Conservation (phyloP, 2,329 filamentous ascomycete species). For the Beauveria pseudobassiana region DNA sequence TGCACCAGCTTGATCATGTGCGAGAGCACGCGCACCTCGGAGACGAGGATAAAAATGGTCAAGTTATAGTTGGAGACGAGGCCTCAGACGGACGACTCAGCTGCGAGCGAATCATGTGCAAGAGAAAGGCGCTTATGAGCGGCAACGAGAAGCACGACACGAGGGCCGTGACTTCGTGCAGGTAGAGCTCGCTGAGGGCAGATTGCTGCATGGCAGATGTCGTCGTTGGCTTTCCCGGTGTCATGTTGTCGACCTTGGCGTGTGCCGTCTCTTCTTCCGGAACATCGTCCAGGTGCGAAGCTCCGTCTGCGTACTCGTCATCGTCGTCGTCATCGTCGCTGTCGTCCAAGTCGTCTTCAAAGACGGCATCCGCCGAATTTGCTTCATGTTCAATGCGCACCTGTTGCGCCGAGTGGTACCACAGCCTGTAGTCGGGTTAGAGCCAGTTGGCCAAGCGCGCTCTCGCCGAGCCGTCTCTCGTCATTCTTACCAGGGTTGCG, state of each 20-base stretch:
- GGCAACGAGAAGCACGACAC: constrained; percentile 74
- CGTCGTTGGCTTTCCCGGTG: constrained; percentile 15
- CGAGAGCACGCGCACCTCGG: constrained; percentile 75
- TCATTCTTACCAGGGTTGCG: constrained; percentile 68
- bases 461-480: too few species aligned
- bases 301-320: constrained; percentile 15
- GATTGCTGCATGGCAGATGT: constrained; percentile 22
- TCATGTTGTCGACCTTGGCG: constrained; percentile 13
- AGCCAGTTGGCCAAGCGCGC: background rate
- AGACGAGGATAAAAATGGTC: constrained; percentile 79
- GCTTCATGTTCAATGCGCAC: constrained; percentile 49
- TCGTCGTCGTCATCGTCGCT: constrained; percentile 14
- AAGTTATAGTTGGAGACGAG: constrained; percentile 90
- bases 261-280: constrained; percentile 32
- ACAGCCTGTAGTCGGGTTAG: constrained; percentile 42
- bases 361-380: constrained; percentile 28
- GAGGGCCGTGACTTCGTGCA: constrained; percentile 69
- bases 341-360: constrained; percentile 30
- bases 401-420: constrained; percentile 66
- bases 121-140: constrained; percentile 68
- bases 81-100: constrained; percentile 75
- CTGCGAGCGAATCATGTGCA: constrained; percentile 74
- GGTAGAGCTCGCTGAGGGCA: constrained; percentile 57
- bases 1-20: constrained; percentile 78
- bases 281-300: constrained; percentile 31